Percentiles rank a stretch among this genome's conserved stretches.
Conservation (phyloP, 1,284 basidiomycete genomes). For the Austroboletus novae-zelandiae region DNA sequence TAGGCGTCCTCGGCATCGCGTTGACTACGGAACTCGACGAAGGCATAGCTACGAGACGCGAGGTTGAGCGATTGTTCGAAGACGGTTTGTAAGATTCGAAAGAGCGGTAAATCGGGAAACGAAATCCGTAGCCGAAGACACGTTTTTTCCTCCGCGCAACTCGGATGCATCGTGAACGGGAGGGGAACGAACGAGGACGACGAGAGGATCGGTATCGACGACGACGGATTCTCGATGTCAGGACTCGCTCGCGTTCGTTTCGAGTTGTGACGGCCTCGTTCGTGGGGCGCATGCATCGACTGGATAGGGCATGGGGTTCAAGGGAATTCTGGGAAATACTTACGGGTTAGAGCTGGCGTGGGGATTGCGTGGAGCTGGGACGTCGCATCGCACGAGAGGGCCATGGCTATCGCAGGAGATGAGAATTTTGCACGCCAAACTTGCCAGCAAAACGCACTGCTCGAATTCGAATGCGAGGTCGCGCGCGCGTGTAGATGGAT, state of each 20-base stretch:
- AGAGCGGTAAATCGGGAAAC: conserved; percentile 31
- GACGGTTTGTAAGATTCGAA: conserved; percentile 26
- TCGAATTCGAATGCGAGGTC: conserved; percentile 88
- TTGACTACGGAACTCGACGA: conserved; percentile 83
- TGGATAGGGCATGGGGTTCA: conserved; percentile 35
- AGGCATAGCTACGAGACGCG: conserved; percentile 77
- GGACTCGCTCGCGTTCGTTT: conserved; percentile 32
- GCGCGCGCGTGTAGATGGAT: conserved; percentile 71
- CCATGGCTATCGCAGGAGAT: conserved; percentile 51
- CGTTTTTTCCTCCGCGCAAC: conserved; percentile 24
- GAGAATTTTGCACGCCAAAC: conserved; percentile 3
- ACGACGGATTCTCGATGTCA: conserved; percentile 19
- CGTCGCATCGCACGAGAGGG: conserved; percentile 81
- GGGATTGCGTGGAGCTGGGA: conserved; percentile 80
- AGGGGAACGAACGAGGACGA: conserved; percentile 39
- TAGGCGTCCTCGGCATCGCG: conserved; percentile 89
- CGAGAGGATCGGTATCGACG: conserved; percentile 32
- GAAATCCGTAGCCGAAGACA: conserved; percentile 25
- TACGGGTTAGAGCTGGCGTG: conserved; percentile 72
- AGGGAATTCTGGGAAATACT: conserved; percentile 42
- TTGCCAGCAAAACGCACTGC: conserved; percentile 47
- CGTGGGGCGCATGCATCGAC: conserved; percentile 32
- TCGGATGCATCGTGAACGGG: conserved; percentile 29
- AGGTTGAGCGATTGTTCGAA: conserved; percentile 65
- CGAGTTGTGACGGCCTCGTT: conserved; percentile 26